Evolutionary conservation across 306 rosid species (phyloP).

Genomic region (Gynostemma pentaphyllum): DNA sequence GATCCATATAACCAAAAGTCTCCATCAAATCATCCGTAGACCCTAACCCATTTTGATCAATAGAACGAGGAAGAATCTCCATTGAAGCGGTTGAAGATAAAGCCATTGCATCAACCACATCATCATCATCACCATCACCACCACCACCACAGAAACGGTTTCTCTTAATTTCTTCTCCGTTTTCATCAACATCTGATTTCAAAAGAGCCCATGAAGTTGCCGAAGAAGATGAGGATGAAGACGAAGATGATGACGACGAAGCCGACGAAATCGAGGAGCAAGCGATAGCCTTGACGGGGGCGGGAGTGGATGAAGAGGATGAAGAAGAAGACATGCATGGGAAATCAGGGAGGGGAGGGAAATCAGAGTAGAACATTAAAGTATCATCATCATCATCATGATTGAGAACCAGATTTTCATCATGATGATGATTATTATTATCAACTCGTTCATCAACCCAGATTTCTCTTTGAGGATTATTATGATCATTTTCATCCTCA

Average conservation of each 20-base stretch:
- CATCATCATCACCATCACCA: too few relatives aligned
- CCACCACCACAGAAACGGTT: neutral
- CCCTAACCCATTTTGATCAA: neutral
- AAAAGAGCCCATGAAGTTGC: conserved; percentile 68
- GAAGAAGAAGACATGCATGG: conserved; percentile 97
- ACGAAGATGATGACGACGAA: conserved; percentile 34
- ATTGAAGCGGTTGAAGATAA: conserved; percentile 54
- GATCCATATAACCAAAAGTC: conserved; percentile 74
- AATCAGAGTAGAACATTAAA: conserved; percentile 60
- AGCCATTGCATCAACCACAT: conserved; percentile 17
- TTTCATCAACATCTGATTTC: conserved; percentile 42
- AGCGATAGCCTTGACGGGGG: conserved; percentile 28
- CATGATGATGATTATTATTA: neutral
- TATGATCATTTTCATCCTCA: neutral
- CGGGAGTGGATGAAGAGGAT: conserved; percentile 20
- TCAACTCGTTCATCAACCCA: neutral
- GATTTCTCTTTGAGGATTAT: neutral
- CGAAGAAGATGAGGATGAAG: conserved; percentile 41
- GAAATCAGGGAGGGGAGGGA: conserved; percentile 72
- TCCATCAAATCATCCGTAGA: conserved; percentile 54
- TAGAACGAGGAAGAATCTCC: conserved; percentile 33
- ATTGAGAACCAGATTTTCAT: conserved; percentile 14
- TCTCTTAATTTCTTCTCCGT: conserved; percentile 7
- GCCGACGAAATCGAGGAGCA: conserved; percentile 32
- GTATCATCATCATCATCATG: conserved; percentile 29